Percentiles rank a stretch among this genome's conserved stretches.
These are phyloP conservation scores for Malbranchea zuffiana DNA, from an alignment of 2,329 filamentous ascomycete species.

Conservation along the genomic window DNA sequence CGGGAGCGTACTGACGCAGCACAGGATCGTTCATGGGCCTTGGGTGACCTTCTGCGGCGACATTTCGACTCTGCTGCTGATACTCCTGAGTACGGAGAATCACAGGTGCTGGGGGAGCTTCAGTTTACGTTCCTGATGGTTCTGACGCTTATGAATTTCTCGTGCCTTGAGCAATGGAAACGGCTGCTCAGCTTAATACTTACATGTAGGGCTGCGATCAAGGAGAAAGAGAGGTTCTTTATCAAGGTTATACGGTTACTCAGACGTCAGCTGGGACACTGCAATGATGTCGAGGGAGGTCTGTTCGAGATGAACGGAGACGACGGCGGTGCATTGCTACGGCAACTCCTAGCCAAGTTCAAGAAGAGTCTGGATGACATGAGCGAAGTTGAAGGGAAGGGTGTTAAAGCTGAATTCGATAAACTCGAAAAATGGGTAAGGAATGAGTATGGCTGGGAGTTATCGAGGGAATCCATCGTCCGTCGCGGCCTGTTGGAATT, in stretches of 20 bases:
- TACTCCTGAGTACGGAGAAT: constrained; percentile 21
- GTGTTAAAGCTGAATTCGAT: constrained; percentile 44
- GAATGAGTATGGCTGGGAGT: constrained; percentile 47
- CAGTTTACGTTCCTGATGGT: constrained; percentile 55
- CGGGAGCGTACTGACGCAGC: constrained; percentile 52
- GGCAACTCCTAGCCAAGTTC: constrained; percentile 43
- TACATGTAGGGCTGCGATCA: constrained; percentile 45
- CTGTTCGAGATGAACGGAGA: constrained; percentile 48
- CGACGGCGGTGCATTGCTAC: constrained; percentile 44
- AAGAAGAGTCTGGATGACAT: constrained; percentile 36
- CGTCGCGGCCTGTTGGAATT: constrained; percentile 48
- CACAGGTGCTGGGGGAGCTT: constrained; percentile 45
- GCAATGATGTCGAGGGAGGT: constrained; percentile 49
- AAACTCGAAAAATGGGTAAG: constrained; percentile 46
- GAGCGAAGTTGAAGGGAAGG: constrained; percentile 19
- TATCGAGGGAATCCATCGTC: constrained; percentile 42
- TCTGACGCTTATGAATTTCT: constrained; percentile 54
- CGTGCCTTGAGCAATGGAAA: constrained; percentile 57
- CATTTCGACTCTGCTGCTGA: constrained; percentile 19
- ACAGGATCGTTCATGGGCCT: constrained; percentile 51
- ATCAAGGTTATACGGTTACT: constrained; percentile 41
- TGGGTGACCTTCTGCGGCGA: constrained; percentile 42
- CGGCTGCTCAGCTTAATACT: constrained; percentile 46
- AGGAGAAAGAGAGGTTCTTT: constrained; percentile 41
- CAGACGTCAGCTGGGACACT: constrained; percentile 44